These are phyloP conservation scores for Schizochytrium sp. DNA, from an alignment of 108 stramenopile species.

Conservation along the genomic window DNA sequence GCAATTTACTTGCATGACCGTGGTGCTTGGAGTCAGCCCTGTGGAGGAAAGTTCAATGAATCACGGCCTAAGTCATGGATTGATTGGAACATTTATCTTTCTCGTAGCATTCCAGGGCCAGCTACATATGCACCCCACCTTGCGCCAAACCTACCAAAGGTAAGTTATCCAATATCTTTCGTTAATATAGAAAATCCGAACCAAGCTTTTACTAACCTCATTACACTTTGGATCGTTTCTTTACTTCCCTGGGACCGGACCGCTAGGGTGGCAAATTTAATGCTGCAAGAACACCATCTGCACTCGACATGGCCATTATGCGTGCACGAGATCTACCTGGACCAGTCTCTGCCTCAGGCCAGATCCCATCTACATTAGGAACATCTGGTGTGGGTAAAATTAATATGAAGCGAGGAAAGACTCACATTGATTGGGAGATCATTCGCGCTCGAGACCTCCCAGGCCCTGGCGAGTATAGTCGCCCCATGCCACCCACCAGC, in stretches of 20 bases:
- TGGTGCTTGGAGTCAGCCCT: slow-evolving; percentile 31
- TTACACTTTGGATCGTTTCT: background rate
- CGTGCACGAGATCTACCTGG: slow-evolving; percentile 28
- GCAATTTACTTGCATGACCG: slow-evolving; percentile 22
- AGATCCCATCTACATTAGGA: slow-evolving; percentile 5
- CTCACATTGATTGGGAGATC: slow-evolving; percentile 54
- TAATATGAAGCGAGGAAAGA: slow-evolving; percentile 36
- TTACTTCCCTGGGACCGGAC: background rate
- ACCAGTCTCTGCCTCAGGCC: background rate
- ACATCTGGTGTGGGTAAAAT: slow-evolving; percentile 6
- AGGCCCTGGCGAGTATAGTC: slow-evolving; percentile 45
- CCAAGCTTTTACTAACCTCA: background rate
- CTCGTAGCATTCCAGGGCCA: background rate
- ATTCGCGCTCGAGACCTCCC: slow-evolving; percentile 18
- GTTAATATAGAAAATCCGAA: background rate
- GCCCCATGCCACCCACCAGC: background rate
- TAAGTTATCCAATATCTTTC: background rate
- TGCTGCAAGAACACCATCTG: slow-evolving; percentile 17
- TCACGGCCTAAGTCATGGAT: slow-evolving; percentile 49
- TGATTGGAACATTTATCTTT: slow-evolving; percentile 37
- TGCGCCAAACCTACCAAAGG: slow-evolving; percentile 18
- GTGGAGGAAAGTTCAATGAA: slow-evolving; percentile 25
- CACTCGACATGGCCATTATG: slow-evolving; percentile 14
- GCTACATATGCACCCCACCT: background rate
- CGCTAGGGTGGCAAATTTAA: slow-evolving; percentile 3